Evolutionary conservation across 495 filamentous ascomycete genomes (phyloP).

Genomic region (Cairneyella variabilis): DNA sequence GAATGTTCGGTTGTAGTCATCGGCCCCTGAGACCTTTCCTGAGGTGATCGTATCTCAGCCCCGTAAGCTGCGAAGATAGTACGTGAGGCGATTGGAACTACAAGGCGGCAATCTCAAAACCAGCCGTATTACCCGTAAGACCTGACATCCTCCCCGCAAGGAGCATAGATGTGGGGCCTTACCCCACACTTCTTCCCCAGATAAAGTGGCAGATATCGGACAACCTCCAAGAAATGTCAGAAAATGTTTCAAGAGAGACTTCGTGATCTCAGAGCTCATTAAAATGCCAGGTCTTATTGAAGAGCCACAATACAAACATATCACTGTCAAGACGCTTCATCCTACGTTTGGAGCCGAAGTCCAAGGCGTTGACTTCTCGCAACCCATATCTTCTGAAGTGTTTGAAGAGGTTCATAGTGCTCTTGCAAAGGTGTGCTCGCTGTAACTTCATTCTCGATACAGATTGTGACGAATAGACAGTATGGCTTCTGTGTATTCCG

Average conservation of each 20-base stretch:
- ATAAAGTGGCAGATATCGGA: too few relatives aligned
- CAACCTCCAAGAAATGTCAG: too few relatives aligned
- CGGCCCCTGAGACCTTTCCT: too few relatives aligned
- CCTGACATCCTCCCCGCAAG: not conserved
- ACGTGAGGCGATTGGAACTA: too few relatives aligned
- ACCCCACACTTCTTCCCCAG: not conserved
- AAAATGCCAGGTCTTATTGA: slow-evolving; percentile 3
- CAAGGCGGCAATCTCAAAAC: too few relatives aligned
- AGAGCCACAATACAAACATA: slow-evolving; percentile 3
- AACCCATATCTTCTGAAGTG: slow-evolving; percentile 38
- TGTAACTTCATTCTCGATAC: not conserved
- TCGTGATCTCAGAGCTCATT: too few relatives aligned
- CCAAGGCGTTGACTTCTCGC: slow-evolving; percentile 43
- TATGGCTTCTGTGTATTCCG: slow-evolving; percentile 57
- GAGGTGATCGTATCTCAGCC: too few relatives aligned
- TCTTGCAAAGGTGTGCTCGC: slow-evolving; percentile 42
- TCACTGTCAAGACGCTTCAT: slow-evolving; percentile 39
- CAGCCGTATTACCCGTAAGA: too few relatives aligned
- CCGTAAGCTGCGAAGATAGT: too few relatives aligned
- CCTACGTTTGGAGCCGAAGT: slow-evolving; percentile 54
- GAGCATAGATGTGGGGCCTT: not conserved
- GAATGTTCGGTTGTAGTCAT: too few relatives aligned
- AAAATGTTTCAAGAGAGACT: too few relatives aligned
- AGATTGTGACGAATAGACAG: slow-evolving; percentile 24
- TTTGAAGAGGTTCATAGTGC: slow-evolving; percentile 44